phyloP scores from a whole-genome alignment of 495 filamentous ascomycete species.

The Elasticomyces elasticus region DNA sequence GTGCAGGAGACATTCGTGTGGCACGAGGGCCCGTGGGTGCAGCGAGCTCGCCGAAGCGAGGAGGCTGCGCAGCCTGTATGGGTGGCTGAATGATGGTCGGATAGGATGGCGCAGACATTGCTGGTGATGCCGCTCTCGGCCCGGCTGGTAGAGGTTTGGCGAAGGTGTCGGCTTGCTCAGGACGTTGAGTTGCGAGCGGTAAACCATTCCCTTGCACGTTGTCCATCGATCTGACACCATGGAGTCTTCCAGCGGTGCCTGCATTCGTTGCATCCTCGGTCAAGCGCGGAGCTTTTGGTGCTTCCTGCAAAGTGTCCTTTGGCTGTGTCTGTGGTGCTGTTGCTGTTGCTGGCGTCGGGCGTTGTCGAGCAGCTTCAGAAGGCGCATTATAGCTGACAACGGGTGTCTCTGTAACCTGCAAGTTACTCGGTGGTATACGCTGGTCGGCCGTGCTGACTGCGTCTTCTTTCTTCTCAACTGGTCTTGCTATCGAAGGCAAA shows the following conservation, averaged over 20 bases:
- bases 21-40: slow-evolving; percentile 21
- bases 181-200: background rate
- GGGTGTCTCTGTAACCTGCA: background rate
- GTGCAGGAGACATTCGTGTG: slow-evolving; percentile 25
- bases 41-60: slow-evolving; percentile 7
- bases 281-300: slow-evolving; percentile 28
- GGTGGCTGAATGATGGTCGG: slow-evolving; percentile 14
- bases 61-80: slow-evolving; percentile 2
- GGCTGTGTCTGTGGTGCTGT: slow-evolving; percentile 14
- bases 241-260: slow-evolving; percentile 1
- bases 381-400: background rate
- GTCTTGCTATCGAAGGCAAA: background rate
- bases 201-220: background rate
- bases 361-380: background rate
- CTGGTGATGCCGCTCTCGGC: background rate
- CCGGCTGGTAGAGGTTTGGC: background rate
- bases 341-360: background rate
- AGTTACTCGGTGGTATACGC: too few relatives aligned
- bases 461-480: background rate
- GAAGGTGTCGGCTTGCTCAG: background rate
- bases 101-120: background rate
- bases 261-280: slow-evolving; percentile 3
- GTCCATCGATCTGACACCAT: slow-evolving; percentile 14
- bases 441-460: background rate
- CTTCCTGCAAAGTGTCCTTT: slow-evolving; percentile 22